Evolutionary conservation across 352 stramenopile species (phyloP), one percentile per base, ranked within the genome.

Genomic region (Globisporangium acanthophoron): DNA sequence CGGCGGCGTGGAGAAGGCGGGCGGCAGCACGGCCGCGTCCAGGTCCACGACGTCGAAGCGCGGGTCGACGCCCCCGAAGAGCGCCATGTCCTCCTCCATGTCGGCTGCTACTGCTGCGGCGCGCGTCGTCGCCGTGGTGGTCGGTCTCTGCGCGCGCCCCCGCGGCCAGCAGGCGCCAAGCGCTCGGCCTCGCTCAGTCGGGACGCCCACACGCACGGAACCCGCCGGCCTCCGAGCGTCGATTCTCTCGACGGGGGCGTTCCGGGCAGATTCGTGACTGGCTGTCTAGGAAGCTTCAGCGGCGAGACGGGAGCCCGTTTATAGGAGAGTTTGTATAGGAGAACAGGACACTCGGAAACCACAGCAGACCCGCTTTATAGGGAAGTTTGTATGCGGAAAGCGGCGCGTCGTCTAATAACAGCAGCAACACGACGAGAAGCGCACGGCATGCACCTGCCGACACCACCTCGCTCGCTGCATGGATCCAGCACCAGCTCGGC

Each of bases 1-100:
- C 27, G 48, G 41, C 12, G 73, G 64, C 47, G 85, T 69, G 29
- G 61, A 58, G 54, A 90, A 90, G 27, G 65, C 66, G 3, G 74
- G 61, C 11, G 75, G 72, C 9, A 88, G 67, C 20, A 74, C 75
- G 12, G 69, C 71, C 0, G 64, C 62, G 39, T 83, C 76, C 41
- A 87, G 67, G 3, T 73, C 70, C 20, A 80, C 80, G 43, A 74
- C 78, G 57, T 81, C 78, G 51, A 88, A 86, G 50, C 61, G 77
- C 21, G 69, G 33, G 40, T 80, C 73, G 47, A 66, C 65, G 51
- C 64, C 70, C 54, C 65, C 71, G 46, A 90, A 88, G 18, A 90
- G 67, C 58, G 65, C 70, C 61, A 85, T 75, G 44, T 85, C 77
- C 58, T 81, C 76, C 57, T 83, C 73, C 46, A 78, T 68, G 24